Conservation (phyloP, 257 asterid species). For the Primulina huaijiensis region DNA sequence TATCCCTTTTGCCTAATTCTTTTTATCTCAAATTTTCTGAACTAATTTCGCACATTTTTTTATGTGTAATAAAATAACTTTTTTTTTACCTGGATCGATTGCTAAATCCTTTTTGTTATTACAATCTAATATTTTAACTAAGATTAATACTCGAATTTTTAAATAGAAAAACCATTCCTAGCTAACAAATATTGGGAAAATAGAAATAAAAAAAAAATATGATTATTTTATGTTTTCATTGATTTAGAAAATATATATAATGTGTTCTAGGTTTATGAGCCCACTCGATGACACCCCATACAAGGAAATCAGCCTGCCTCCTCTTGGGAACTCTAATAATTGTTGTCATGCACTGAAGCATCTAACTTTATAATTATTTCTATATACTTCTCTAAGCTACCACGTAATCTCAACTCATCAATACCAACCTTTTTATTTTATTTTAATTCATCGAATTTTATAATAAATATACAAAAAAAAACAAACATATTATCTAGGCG, state of each 20-base stretch:
- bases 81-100: too few relatives aligned
- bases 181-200: too few relatives aligned
- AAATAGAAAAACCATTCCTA: too few relatives aligned
- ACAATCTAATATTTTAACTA: too few relatives aligned
- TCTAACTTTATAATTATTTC: slow-evolving; percentile 77
- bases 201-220: too few relatives aligned
- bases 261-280: slow-evolving; percentile 30
- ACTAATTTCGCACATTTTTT: background rate
- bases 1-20: slow-evolving; percentile 25
- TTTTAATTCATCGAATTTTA: too few relatives aligned
- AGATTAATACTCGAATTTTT: too few relatives aligned
- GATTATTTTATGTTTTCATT: too few relatives aligned
- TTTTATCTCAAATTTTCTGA: slow-evolving; percentile 2
- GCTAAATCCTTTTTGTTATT: too few relatives aligned
- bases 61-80: too few relatives aligned
- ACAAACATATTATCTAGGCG: too few relatives aligned
- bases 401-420: slow-evolving; percentile 18
- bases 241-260: background rate
- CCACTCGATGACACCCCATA: slow-evolving; percentile 56
- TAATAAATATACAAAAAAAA: too few relatives aligned
- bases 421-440: background rate
- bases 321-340: slow-evolving; percentile 56
- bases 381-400: slow-evolving; percentile 40
- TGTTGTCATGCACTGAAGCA: slow-evolving; percentile 63
- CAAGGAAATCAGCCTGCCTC: slow-evolving; percentile 60